Base-by-base conservation (phyloP, 768 basidiomycete species). In the Mycena floridula region DNA sequence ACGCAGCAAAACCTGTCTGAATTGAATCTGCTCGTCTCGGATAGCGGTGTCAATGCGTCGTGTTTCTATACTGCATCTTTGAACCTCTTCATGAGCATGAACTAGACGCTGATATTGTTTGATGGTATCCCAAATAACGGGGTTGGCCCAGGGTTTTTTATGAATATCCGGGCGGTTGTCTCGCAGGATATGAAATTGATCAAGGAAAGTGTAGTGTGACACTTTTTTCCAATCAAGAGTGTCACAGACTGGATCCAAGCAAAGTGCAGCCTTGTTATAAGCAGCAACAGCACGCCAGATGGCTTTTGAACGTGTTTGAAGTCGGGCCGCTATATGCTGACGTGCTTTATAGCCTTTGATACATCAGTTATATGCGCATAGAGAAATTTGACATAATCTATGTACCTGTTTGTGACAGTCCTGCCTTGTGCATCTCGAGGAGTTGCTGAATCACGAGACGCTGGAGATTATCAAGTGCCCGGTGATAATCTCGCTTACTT, bases 371-470 rank as follows among this genome's bases (percentile, higher is more conserved):
- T 5, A 37, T 41, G 5, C 8, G 44, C 26, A 20, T 18, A n/a
- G 25, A 15, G 11, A 41, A 11, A 25, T 18, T 13, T 20, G 15
- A 18, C 18, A 22, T 12, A 20, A 41, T 22, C 16, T 27, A 53
- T 56, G 15, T 45, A 65, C 67, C 67, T 16, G 59, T 68, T 4
- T 51, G 45, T 9, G 60, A 50, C 15, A 68, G 51, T 50, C 68
- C 67, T n/a, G 66, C 41, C 46, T 63, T 63, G 20, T 62, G 61
- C 3, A 70, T 54, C 49, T 70, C 64, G 49, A 72, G 67, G 1
- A 70, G 47, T 3, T 56, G 50, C 45, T 61, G 60, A 1, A 66
- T 47, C 5, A 62, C 60, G 11, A 70, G 60, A 21, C 48, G 37
- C 42, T 68, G 59, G 0, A 71, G 46, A 15, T 54, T 51, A 11